Evolutionary conservation across 257 asterid species (phyloP).

Genomic region (Scutellaria barbata): DNA sequence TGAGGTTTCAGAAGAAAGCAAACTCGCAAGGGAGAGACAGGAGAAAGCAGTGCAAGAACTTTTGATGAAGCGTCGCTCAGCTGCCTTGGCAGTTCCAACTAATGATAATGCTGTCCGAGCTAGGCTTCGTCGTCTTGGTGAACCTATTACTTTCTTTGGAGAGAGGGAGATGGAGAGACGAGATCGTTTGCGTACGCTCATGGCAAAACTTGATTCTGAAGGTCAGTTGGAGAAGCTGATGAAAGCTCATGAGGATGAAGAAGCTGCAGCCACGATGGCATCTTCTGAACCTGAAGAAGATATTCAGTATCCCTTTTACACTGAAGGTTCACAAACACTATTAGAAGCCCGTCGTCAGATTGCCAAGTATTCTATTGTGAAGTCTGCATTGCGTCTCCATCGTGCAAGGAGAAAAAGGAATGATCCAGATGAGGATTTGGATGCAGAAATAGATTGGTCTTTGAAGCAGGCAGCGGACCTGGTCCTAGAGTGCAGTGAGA

Average conservation of each 20-base stretch:
- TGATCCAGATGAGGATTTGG: slow-evolving; percentile 96
- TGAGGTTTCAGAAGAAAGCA: slow-evolving; percentile 86
- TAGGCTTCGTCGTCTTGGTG: slow-evolving; percentile 87
- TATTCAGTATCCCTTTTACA: slow-evolving; percentile 79
- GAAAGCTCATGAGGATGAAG: slow-evolving; percentile 98
- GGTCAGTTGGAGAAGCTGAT: slow-evolving; percentile 89
- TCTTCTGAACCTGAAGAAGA: slow-evolving; percentile 73
- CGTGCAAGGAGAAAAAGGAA: slow-evolving; percentile 83
- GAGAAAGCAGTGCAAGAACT: slow-evolving; percentile 92
- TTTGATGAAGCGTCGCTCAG: slow-evolving; percentile 83
- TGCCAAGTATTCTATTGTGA: slow-evolving; percentile 76
- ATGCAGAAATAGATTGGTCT: slow-evolving; percentile 90
- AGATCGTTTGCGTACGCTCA: slow-evolving; percentile 75
- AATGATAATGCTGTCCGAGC: slow-evolving; percentile 88
- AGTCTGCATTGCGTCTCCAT: slow-evolving; percentile 77
- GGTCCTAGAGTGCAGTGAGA: slow-evolving; percentile 73
- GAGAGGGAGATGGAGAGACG: slow-evolving; percentile 98
- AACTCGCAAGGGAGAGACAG: slow-evolving; percentile 62
- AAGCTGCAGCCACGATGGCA: slow-evolving; percentile 57
- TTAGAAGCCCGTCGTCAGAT: slow-evolving; percentile 73
- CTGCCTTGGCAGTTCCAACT: slow-evolving; percentile 93
- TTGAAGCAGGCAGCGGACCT: slow-evolving; percentile 71
- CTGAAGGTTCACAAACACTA: slow-evolving; percentile 82
- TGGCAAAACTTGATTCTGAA: slow-evolving; percentile 83
- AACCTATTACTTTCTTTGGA: slow-evolving; percentile 90